A percentile compares a stretch with the other conserved stretches of the same genome.
phyloP scores from a whole-genome alignment of 139 green algal species.

The Closterium sp. region DNA sequence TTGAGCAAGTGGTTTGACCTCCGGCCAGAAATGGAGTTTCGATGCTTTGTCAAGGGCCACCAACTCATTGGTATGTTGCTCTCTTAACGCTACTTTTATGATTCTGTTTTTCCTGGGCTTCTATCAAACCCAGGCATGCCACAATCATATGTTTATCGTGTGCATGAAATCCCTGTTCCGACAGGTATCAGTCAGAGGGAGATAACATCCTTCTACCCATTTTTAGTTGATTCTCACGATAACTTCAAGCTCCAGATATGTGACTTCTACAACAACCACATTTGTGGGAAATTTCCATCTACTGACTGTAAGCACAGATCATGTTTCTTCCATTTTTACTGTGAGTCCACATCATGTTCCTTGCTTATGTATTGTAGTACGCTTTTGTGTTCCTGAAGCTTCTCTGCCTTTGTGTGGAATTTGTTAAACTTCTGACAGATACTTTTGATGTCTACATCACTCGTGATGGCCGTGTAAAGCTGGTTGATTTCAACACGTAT shows the following conservation, averaged over 20 bases:
- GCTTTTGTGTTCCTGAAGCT: neutral
- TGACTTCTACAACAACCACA: neutral
- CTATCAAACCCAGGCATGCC: neutral
- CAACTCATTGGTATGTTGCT: slow-evolving; percentile 50
- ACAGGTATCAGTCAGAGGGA: neutral
- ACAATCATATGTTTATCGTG: neutral
- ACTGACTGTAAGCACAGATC: neutral
- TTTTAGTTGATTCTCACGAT: neutral
- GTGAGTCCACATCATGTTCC: no score
- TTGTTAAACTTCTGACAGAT: slow-evolving; percentile 10
- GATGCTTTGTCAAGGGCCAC: slow-evolving; percentile 76
- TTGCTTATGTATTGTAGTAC: neutral
- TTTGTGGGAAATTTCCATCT: neutral
- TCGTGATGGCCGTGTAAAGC: slow-evolving; percentile 51
- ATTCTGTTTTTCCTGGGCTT: no score
- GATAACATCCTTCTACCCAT: neutral
- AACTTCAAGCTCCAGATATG: neutral
- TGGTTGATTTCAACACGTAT: slow-evolving; percentile 80
- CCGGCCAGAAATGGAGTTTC: slow-evolving; percentile 78
- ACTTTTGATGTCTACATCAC: slow-evolving; percentile 84
- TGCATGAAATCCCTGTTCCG: neutral
- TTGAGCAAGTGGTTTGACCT: slow-evolving; percentile 78
- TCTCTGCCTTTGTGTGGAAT: neutral
- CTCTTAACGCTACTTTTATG: no score
- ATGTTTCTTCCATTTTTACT: neutral